phyloP scores from a whole-genome alignment of 192 early-diverging fungal species.

The Irineochytrium annulatum region DNA sequence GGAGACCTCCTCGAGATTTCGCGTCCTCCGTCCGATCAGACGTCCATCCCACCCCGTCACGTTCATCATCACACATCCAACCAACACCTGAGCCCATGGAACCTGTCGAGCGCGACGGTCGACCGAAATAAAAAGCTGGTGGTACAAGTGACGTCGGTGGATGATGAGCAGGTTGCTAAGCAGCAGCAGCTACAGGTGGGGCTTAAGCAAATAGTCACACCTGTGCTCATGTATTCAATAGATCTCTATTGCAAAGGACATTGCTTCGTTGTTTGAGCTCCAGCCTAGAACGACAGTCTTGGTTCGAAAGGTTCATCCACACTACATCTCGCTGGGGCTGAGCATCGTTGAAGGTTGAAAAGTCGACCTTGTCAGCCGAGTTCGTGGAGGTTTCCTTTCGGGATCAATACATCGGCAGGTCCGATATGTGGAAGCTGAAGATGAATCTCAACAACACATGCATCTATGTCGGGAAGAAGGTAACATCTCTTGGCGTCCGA shows the following conservation, averaged over 20 bases:
- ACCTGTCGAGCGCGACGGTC: neutral
- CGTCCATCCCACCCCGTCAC: conserved; percentile 10
- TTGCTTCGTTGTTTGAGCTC: conserved; percentile 63
- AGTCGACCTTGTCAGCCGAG: conserved; percentile 61
- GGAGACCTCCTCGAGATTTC: conserved; percentile 67
- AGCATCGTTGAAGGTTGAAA: conserved; percentile 52
- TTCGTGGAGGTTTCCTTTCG: conserved; percentile 83
- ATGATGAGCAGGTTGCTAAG: conserved; percentile 41
- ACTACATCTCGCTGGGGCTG: neutral
- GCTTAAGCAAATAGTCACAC: neutral
- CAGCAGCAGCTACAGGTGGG: conserved; percentile 59
- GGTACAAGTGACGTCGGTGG: conserved; percentile 47
- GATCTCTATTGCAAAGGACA: conserved; percentile 65
- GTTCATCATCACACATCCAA: conserved; percentile 4
- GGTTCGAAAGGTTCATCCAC: conserved; percentile 51
- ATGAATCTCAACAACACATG: conserved; percentile 61
- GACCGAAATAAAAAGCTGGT: conserved; percentile 37
- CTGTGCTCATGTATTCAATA: conserved; percentile 20
- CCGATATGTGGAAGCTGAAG: conserved; percentile 91
- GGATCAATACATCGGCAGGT: conserved; percentile 85
- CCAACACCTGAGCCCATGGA: neutral
- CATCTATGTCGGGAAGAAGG: conserved; percentile 73
- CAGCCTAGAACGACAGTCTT: conserved; percentile 56
- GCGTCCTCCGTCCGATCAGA: conserved; percentile 27
- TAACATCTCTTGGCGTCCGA: conserved; percentile 68